Percentiles rank a stretch among this genome's conserved stretches.
phyloP scores from a whole-genome alignment of 371 early-diverging fungal species.

The Mortierella sp. region DNA sequence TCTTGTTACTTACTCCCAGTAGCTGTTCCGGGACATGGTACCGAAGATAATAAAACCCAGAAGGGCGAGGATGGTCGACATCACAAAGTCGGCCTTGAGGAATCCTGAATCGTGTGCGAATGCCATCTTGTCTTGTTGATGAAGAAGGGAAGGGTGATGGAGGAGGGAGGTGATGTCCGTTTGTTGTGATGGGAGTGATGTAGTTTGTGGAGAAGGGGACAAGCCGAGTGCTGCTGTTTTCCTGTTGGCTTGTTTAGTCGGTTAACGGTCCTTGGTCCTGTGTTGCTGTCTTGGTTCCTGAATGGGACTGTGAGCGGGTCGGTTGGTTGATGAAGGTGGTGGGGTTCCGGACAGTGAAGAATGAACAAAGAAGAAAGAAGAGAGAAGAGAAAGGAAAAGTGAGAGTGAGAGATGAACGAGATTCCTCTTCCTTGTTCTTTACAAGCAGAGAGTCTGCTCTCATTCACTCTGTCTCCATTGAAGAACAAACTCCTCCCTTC shows the following conservation, averaged over 20 bases:
- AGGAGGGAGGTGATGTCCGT: background rate
- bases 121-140: conserved; percentile 17
- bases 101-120: conserved; percentile 22
- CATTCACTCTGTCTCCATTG: background rate
- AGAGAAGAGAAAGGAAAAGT: background rate
- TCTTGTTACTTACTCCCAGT: conserved; percentile 10
- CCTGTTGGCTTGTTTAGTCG: background rate
- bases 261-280: background rate
- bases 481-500: conserved; percentile 3
- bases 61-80: conserved; percentile 28
- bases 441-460: background rate
- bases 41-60: conserved; percentile 35
- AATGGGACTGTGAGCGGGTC: background rate
- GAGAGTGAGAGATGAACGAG: background rate
- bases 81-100: conserved; percentile 31
- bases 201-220: no score
- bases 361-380: background rate
- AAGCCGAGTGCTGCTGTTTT: background rate
- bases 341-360: background rate
- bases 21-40: conserved; percentile 33
- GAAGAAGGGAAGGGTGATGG: background rate
- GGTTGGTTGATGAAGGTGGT: background rate
- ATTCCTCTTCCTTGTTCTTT: background rate
- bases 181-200: background rate
- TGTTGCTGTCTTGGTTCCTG: background rate